Evolutionary conservation across 257 asterid genomes (phyloP).

Genomic region (Gentiana macrophylla): DNA sequence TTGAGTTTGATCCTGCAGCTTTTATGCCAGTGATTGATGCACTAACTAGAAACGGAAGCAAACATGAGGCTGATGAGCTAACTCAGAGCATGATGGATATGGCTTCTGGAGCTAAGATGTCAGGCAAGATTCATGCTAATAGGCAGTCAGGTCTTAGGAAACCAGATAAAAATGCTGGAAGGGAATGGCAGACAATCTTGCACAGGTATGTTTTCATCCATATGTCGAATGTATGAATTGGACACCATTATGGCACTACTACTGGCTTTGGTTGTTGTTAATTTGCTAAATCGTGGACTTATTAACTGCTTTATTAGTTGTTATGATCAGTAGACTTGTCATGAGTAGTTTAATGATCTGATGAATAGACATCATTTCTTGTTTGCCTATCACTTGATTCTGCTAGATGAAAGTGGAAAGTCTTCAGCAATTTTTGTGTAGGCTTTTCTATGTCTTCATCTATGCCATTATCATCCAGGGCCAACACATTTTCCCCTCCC

Average conservation of each 20-base stretch:
- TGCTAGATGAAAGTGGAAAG: neutral
- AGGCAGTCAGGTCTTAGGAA: slow-evolving; percentile 20
- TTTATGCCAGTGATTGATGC: slow-evolving; percentile 83
- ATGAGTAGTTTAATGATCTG: too few species aligned
- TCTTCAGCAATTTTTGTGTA: too few species aligned
- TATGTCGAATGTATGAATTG: too few species aligned
- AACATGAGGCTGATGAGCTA: slow-evolving; percentile 65
- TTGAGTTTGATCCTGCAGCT: slow-evolving; percentile 65
- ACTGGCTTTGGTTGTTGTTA: too few species aligned
- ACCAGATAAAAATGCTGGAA: slow-evolving; percentile 26
- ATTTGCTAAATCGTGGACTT: too few species aligned
- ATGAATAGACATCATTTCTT: neutral
- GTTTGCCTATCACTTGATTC: neutral
- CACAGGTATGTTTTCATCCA: slow-evolving; percentile 41
- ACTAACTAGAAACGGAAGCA: slow-evolving; percentile 44
- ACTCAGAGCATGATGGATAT: slow-evolving; percentile 60
- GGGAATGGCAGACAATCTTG: slow-evolving; percentile 59
- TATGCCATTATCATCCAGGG: neutral
- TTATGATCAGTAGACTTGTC: too few species aligned
- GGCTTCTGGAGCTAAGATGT: slow-evolving; percentile 38
- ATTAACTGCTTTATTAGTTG: too few species aligned
- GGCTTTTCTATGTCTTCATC: neutral
- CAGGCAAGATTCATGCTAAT: slow-evolving; percentile 24
- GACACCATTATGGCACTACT: too few species aligned
- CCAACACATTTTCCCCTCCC: too few species aligned